Conservation (phyloP, 1,284 basidiomycete species). For the Caloboletus inedulis region DNA sequence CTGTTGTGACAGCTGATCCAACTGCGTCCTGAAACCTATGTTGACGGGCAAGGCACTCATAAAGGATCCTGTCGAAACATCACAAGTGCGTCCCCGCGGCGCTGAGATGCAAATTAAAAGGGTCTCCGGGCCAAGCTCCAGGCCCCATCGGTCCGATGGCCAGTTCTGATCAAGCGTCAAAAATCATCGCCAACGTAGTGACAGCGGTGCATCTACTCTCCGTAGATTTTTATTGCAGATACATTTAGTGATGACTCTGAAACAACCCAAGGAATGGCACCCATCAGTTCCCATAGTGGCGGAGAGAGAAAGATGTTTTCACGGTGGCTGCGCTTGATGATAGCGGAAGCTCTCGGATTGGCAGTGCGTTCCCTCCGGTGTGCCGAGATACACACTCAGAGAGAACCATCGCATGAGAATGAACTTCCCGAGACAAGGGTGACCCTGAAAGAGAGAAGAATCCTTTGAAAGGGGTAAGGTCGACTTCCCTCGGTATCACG, state of each 20-base stretch:
- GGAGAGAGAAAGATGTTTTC: background rate
- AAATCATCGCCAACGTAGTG: background rate
- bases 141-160: no score
- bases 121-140: no score
- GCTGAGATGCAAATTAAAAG: background rate
- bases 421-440: background rate
- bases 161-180: background rate
- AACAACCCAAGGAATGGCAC: background rate
- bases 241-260: background rate
- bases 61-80: background rate
- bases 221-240: background rate
- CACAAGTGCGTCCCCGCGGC: background rate
- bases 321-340: background rate
- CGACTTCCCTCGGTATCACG: background rate
- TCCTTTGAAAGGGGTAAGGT: background rate
- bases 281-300: conserved; percentile 1
- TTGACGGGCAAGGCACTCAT: background rate
- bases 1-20: background rate
- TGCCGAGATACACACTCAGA: background rate
- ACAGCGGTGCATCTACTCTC: background rate
- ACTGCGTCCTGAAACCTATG: background rate
- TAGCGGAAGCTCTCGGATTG: background rate
- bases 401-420: background rate
- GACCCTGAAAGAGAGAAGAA: background rate
- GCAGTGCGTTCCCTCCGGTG: background rate